Percentiles rank a stretch among this genome's conserved stretches.
Conservation (phyloP, 2,329 filamentous ascomycete species). For the Venturia oleaginea region DNA sequence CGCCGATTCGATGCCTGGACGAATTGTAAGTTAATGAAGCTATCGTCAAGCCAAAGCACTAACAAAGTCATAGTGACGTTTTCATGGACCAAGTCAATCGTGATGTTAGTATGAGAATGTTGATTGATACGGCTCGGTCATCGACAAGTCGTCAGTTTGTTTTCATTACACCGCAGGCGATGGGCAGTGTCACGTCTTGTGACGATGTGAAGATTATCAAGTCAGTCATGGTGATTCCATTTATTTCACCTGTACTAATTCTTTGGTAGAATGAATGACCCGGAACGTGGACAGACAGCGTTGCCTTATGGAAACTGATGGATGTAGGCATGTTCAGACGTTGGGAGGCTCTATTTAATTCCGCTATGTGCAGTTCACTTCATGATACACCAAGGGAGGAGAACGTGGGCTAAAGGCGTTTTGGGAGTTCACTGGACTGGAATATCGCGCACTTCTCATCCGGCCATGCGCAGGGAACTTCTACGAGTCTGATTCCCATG, state of each 20-base stretch:
- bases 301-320: slow-evolving; percentile 23
- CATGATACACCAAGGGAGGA: background rate
- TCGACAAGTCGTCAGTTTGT: slow-evolving; percentile 92
- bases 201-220: slow-evolving; percentile 64
- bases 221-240: background rate
- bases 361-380: background rate
- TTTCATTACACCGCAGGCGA: slow-evolving; percentile 87
- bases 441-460: too few species aligned
- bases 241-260: background rate
- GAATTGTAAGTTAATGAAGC: slow-evolving; percentile 56
- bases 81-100: slow-evolving; percentile 99
- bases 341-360: background rate
- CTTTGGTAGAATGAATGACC: slow-evolving; percentile 46
- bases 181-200: slow-evolving; percentile 48
- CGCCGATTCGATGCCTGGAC: slow-evolving; percentile 86
- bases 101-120: slow-evolving; percentile 85
- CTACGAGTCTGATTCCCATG: too few species aligned
- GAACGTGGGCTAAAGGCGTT: background rate
- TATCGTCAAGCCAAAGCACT: slow-evolving; percentile 15
- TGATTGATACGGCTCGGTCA: slow-evolving; percentile 78
- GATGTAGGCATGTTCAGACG: background rate
- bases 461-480: too few species aligned
- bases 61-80: slow-evolving; percentile 53
- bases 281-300: slow-evolving; percentile 41
- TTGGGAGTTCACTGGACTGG: too few species aligned